These are phyloP conservation scores for Leccinum angustisporum DNA, from an alignment of 1,284 basidiomycete genomes.

Conservation along the genomic window DNA sequence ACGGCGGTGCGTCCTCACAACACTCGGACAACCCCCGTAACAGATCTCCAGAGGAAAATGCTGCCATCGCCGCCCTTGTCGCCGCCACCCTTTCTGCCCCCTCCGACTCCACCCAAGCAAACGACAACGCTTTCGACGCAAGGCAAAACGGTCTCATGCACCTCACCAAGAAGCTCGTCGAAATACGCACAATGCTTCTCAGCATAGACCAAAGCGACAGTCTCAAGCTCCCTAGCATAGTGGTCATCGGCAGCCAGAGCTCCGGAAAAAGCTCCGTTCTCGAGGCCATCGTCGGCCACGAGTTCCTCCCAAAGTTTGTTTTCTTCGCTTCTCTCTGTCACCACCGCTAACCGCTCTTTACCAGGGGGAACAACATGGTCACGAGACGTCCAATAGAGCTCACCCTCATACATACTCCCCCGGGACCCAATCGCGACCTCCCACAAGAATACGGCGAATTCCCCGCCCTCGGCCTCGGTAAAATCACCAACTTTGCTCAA, in stretches of 20 bases:
- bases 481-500: constrained; percentile 83
- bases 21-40: constrained; percentile 27
- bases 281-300: constrained; percentile 96
- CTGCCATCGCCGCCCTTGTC: constrained; percentile 70
- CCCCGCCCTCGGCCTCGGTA: constrained; percentile 83
- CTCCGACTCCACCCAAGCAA: constrained; percentile 51
- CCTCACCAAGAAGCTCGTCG: constrained; percentile 93
- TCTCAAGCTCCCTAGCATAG: constrained; percentile 93
- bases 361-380: constrained; percentile 98
- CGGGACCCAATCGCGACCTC: constrained; percentile 47
- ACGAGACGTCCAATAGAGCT: constrained; percentile 97
- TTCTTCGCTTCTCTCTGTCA: constrained; percentile 5
- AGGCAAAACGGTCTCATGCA: constrained; percentile 82
- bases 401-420: constrained; percentile 90
- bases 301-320: constrained; percentile 94
- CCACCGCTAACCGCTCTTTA: constrained; percentile 13
- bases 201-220: constrained; percentile 95
- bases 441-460: constrained; percentile 92
- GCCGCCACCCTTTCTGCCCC: constrained; percentile 75
- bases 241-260: constrained; percentile 97
- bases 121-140: constrained; percentile 40
- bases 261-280: constrained; percentile 97
- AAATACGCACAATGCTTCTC: constrained; percentile 91
- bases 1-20: constrained; percentile 29
- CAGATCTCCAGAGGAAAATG: constrained; percentile 53